Evolutionary conservation across 164 flowering plant species (phyloP).

Genomic region (Cinnamomum micranthum): DNA sequence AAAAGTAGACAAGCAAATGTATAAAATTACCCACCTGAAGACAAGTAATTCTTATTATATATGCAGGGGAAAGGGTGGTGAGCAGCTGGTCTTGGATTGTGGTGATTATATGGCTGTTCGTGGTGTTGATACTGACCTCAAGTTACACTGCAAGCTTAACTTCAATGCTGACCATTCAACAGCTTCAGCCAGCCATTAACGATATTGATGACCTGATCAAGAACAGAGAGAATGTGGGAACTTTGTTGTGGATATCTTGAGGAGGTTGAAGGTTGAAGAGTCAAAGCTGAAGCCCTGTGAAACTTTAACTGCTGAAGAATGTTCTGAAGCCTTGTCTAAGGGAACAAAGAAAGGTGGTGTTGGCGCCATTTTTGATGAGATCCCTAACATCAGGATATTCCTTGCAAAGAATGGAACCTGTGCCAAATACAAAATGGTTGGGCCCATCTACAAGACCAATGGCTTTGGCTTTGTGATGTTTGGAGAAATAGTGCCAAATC

Average conservation of each 20-base stretch:
- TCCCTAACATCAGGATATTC: conserved; percentile 22
- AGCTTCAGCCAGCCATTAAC: conserved; percentile 34
- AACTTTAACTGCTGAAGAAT: conserved; percentile 25
- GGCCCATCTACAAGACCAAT: conserved; percentile 15
- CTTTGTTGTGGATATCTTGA: conserved; percentile 19
- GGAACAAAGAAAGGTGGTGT: conserved; percentile 26
- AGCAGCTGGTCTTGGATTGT: conserved; percentile 41
- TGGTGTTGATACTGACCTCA: conserved; percentile 36
- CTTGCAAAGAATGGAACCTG: conserved; percentile 11
- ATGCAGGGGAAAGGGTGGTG: conserved; percentile 38
- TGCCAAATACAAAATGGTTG: conserved; percentile 17
- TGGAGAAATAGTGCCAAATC: too few relatives aligned
- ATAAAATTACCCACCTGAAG: too few relatives aligned
- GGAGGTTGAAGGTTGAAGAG: conserved; percentile 2
- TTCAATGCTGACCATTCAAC: conserved; percentile 42
- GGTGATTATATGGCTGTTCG: conserved; percentile 49
- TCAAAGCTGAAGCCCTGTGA: conserved; percentile 17
- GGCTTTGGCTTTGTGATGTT: conserved; percentile 33
- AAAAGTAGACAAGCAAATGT: too few relatives aligned
- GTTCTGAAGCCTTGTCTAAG: conserved; percentile 15
- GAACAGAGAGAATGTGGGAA: conserved; percentile 40
- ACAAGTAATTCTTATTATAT: background rate
- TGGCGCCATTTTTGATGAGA: conserved; percentile 28
- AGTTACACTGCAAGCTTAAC: conserved; percentile 58
- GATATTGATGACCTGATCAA: conserved; percentile 27